Evolutionary conservation across 306 rosid species (phyloP), one percentile per base, ranked within the genome.

Genomic region (Glycyrrhiza uralensis): DNA sequence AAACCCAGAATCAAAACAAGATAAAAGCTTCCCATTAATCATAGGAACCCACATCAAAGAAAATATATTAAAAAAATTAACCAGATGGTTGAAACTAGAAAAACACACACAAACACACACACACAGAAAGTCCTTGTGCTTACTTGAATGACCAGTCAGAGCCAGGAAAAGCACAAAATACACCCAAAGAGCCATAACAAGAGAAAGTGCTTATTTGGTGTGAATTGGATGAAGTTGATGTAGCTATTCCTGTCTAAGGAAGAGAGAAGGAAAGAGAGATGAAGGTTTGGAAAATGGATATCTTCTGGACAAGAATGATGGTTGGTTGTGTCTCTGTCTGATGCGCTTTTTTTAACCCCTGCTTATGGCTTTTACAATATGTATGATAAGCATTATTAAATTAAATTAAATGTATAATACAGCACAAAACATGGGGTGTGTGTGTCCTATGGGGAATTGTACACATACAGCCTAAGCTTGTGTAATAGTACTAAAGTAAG

Each of bases 101-200:
- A 24, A 41, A 17, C n/a, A n/a, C n/a, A n/a, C n/a, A n/a, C n/a
- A n/a, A n/a, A n/a, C n/a, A n/a, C n/a, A n/a, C n/a, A n/a, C 1
- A 66, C 1, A 6, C 12, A 19, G 0, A 12, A 62, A 60, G 69
- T 29, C 5, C 8, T 57, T 65, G 24, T 11, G 70, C 94, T 89
- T 92, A 92, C 97, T 88, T 80, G 97, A 92, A 51, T 69, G 87
- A 65, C 72, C 78, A 61, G 84, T 72, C 10, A 89, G 77, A 64
- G 87, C 85, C 28, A 86, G 47, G 82, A 92, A 74, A 47, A 92
- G 55, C 79, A 83, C 62, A 41, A 86, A 29, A 54, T 74, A 89
- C 60, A 89, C 57, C 29, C 80, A 75, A 78, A 74, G 39, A 62
- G 85, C 87, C 97, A 89, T 89, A 73, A 76, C 0, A 33, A 20